Conservation (phyloP, 2,329 filamentous ascomycete genomes). For the Fusarium sp. region DNA sequence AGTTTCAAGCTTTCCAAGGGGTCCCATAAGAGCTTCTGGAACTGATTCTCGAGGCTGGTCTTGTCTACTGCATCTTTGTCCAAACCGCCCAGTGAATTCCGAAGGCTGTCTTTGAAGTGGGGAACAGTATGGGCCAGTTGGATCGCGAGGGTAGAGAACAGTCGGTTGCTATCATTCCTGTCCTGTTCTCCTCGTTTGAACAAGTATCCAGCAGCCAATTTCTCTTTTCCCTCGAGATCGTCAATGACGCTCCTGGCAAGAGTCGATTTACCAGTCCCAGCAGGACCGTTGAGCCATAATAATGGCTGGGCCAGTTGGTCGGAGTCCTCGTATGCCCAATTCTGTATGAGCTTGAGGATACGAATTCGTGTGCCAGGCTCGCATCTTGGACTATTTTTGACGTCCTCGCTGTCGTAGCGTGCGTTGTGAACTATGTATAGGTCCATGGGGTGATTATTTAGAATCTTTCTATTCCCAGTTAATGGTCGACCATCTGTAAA, state of each 20-base stretch:
- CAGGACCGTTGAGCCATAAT: neutral
- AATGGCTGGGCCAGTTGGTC: no score
- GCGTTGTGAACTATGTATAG: neutral
- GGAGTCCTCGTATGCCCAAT: no score
- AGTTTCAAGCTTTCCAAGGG: rapidly evolving
- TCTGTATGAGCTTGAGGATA: neutral
- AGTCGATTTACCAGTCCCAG: neutral
- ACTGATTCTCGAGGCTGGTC: rapidly evolving
- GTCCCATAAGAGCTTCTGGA: neutral
- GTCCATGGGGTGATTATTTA: neutral
- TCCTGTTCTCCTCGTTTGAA: neutral
- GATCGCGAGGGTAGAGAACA: neutral
- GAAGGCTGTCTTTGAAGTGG: rapidly evolving
- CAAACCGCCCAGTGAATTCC: neutral
- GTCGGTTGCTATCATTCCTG: rapidly evolving
- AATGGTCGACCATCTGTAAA: rapidly evolving
- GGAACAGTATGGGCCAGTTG: neutral
- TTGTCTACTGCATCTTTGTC: neutral
- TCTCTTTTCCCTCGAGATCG: no score
- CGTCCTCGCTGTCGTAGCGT: neutral
- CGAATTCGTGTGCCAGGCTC: neutral
- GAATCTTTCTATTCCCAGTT: neutral
- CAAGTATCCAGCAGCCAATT: no score
- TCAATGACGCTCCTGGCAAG: neutral
- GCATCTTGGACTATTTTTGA: neutral